Base-by-base conservation (phyloP, 495 filamentous ascomycete species). In the Hyaloscypha finlandica region DNA sequence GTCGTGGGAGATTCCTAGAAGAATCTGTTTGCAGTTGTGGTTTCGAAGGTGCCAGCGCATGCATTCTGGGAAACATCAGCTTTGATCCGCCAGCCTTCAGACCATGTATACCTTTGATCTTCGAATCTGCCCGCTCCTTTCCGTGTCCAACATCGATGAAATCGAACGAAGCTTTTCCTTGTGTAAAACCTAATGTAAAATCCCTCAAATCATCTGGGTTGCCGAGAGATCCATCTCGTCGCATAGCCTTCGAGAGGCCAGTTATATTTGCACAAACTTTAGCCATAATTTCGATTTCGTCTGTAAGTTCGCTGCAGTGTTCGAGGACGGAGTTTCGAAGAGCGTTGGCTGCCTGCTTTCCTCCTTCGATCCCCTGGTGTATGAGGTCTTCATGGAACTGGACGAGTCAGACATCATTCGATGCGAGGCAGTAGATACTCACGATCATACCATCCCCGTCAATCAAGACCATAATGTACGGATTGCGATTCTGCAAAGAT, bases 1-100 rank as follows among this genome's bases (percentile, higher is more conserved):
- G 75, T 93, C 90, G 67, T 92, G 89, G 25, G 89, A 90, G 67
- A 92, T 89, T 14, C 92, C 93, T 54, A 97, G 80, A 57, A 94
- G 78, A 52, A 96, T 88, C 67, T 93, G 91, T 70, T 89, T 90
- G 77, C 92, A 96, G 75, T 92, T 90, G 72, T 81, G 84, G 71
- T 94, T 84, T 85, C 87, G 80, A 84, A 92, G 69, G 78, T 86
- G 80, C 76, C 79, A 85, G 57, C 76, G 72, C 8, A 80, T 74
- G 35, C 69, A 75, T 72, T 93, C 92, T 94, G 77, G 25, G 11
- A 33, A 29, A 20, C 37, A 31, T 57, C 39, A 72, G 64, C 59
- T 57, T 64, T 64, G 61, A 33, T 71, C 53, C 31, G 20, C 19
- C 8, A 22, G 22, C 16, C 9, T 48, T 4, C 11, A 48, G 16